Evolutionary conservation across 2,329 filamentous ascomycete genomes (phyloP), one percentile per base, ranked within the genome.

Genomic region (Incumbomyces lentus): DNA sequence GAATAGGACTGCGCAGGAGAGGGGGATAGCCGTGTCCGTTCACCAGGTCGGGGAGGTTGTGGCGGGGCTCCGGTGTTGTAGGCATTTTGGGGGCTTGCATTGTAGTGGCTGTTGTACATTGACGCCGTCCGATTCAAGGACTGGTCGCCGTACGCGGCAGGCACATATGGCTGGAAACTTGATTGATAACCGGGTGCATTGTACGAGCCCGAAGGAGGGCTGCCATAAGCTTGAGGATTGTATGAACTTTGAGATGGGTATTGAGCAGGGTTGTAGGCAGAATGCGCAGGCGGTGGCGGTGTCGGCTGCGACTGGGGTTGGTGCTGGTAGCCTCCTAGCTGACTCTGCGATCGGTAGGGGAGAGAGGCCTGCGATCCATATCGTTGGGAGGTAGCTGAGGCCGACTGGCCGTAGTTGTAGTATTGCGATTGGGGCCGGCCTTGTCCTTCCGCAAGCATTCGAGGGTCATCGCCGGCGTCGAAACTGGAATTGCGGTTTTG

Each of bases 391-490:
- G 19, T 37, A 32, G 34, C 40, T 12, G 29, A 35, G 17, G 40
- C 18, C 14, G 34, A 40, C 5, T 40, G 32, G 14, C 35, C 35
- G 32, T 48, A 40, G 12, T 26, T 18, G 16, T 34, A 34, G 22
- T 40, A 44, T 12, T 47, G 42, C 31, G 49, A 49, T 18, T 48
- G 40, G n/a, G 11, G 16, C 29, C 58, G 33, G 34, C 56, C 55
- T 38, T 58, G 54, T 26, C 55, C 55, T 36, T 56, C 55, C 8
- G 67, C 64, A 48, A 68, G 66, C 46, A 79, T 77, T 40, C 69
- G 66, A 40, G 72, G 69, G 62, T 90, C 84, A 62, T 92, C 86
- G 53, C 82, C 84, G 55, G 74, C 78, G 62, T 87, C 81, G 68
- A 86, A 88, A 68, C 83, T 90, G 40, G 78, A 75, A 53, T 78